Evolutionary conservation across 805 yeast genomes (phyloP), one percentile per base, ranked within the genome.

Genomic region (Candida andamanensis): DNA sequence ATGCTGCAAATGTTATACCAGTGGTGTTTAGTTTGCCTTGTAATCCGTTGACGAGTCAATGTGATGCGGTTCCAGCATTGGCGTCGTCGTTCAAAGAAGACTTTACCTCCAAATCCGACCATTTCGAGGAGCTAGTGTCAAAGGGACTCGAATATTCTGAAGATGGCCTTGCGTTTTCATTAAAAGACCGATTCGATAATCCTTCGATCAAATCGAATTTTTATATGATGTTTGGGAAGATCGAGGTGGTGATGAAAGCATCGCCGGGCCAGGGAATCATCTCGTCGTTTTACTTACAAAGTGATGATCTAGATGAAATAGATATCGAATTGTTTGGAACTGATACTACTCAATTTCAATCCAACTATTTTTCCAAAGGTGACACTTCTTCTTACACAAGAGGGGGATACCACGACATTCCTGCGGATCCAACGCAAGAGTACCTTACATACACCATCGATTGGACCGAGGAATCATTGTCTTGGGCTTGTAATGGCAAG

Each of bases 251-350:
- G 1, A 54, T 83, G 39, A 70, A 79, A 52, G 83, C 89, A 12
- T 89, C 94, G 4, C 61, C 72, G 11, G 96, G 95, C 16, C 58
- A 56, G 13, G 96, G 96, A 40, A 69, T 89, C 24, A 76, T 86
- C 10, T 81, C 95, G 0, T 79, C 92, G 2, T 76, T 87, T 44
- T 85, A 80, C 42, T 67, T 87, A 33, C 94, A 85, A 51, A 63
- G 72, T 26, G 96, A 89, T 54, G 95, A 82, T 48, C 64, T 80
- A 42, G 97, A 89, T 58, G 97, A 89, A 59, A 77, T 89, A 28
- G 97, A 89, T 59, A 50, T 83, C 29, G 96, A 89, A 56, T 82
- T 92, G 79, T 67, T 83, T 27, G 96, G 96, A 13, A 78, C 84
- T 29, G 95, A 87, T 51, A 65, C 66, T 16, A 67, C 74, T 25